phyloP scores from a whole-genome alignment of 768 basidiomycete genomes.

The Sporobolomyces pararoseus region DNA sequence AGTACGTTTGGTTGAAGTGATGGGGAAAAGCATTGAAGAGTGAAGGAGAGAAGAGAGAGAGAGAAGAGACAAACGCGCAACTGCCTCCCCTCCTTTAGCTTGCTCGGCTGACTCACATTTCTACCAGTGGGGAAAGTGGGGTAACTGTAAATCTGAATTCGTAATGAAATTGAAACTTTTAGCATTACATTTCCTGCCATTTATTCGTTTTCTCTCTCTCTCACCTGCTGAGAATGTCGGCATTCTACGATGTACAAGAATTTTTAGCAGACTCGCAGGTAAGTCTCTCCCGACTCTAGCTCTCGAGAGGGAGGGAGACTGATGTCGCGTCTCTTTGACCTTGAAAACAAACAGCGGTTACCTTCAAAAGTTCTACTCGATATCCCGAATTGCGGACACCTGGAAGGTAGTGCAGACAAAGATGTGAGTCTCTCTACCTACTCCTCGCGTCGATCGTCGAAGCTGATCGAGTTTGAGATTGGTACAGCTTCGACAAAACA shows the following conservation, averaged over 20 bases:
- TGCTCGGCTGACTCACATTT: neutral
- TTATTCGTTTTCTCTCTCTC: neutral
- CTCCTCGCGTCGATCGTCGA: neutral
- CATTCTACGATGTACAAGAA: slow-evolving; percentile 32
- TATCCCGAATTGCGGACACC: slow-evolving; percentile 43
- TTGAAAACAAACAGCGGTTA: slow-evolving; percentile 19
- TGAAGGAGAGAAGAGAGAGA: neutral
- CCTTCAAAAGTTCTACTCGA: slow-evolving; percentile 41
- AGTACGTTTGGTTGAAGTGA: neutral
- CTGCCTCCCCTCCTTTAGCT: neutral
- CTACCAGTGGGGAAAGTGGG: no score
- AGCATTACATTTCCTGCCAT: no score
- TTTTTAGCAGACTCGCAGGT: slow-evolving; percentile 43
- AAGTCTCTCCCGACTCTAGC: neutral
- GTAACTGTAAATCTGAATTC: no score
- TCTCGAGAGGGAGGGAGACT: no score
- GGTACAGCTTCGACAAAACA: slow-evolving; percentile 37
- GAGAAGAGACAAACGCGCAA: neutral
- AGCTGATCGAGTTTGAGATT: neutral
- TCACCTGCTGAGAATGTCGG: slow-evolving; percentile 2
- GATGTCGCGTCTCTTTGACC: neutral
- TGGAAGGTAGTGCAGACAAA: slow-evolving; percentile 43
- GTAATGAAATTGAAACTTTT: neutral
- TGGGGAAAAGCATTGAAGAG: slow-evolving; percentile 1
- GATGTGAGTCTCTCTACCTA: slow-evolving; percentile 34